Evolutionary conservation across 2,329 filamentous ascomycete species (phyloP), one percentile per base, ranked within the genome.

Genomic region (Tympanopsis confertula): DNA sequence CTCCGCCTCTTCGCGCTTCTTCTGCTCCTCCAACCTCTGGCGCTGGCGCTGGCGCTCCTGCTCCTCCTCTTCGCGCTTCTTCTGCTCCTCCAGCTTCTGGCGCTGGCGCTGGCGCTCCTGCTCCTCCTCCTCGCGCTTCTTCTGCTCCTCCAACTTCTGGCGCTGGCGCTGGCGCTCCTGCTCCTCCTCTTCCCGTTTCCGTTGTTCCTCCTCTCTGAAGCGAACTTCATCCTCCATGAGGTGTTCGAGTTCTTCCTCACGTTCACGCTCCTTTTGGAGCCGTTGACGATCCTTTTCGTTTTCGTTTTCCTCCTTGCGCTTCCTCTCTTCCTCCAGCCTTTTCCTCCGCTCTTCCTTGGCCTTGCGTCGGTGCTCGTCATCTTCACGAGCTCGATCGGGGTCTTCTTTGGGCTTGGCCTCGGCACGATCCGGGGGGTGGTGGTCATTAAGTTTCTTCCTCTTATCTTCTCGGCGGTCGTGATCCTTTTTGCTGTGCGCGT

Each of bases 71-170:
- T 45, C 46, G 36, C 45, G 44, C 33, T 44, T 42, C 39, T 44
- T 43, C 13, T 38, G 42, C 40, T 46, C 50, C 36, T 51, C 50
- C 32, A 54, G 54, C 41, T 61, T 52, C 14, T 61, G 58, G 36
- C 60, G 48, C 35, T 59, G 45, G 26, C 41, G 42, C 38, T 41
- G 44, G 35, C 46, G 43, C 30, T 51, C 46, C 37, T 54, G 53
- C 20, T 47, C 54, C 17, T 48, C 45, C 29, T 53, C 50, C 39
- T 46, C 48, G 5, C 52, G 51, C 39, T 58, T 56, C 37, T 59
- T 53, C 38, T 63, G 57, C 37, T 59, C 59, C 35, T 58, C 56
- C 20, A 52, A 54, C 35, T 50, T 57, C 37, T 54, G 57, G 38
- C 59, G 52, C 26, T 55, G 51, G 38, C 61, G 57, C 24, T 35